Percentiles rank a stretch among this genome's conserved stretches.
phyloP scores from a whole-genome alignment of 768 basidiomycete genomes.

The Sarcodon sp. region DNA sequence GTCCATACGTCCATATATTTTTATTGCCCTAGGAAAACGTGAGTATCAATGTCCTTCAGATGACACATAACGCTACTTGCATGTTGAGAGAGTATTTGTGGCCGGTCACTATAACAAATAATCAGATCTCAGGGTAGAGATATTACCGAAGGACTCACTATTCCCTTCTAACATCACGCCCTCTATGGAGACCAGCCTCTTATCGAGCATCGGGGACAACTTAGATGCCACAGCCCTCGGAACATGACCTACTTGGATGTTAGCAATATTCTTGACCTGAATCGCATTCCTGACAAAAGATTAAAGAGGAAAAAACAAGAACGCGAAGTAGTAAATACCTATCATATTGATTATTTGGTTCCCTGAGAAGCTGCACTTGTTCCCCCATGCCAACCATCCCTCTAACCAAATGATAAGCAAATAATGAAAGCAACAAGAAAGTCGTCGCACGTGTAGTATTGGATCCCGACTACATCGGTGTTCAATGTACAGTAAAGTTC shows the following conservation, averaged over 20 bases:
- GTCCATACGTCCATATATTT: slow-evolving; percentile 58
- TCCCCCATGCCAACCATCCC: slow-evolving; percentile 75
- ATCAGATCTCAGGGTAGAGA: slow-evolving; percentile 1
- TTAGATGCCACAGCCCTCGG: slow-evolving; percentile 43
- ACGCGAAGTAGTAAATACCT: slow-evolving; percentile 21
- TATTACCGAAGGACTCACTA: slow-evolving; percentile 22
- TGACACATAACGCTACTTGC: slow-evolving; percentile 23
- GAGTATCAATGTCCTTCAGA: background rate
- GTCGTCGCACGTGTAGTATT: slow-evolving; percentile 46
- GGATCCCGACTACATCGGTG: slow-evolving; percentile 68
- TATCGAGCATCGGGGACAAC: slow-evolving; percentile 65
- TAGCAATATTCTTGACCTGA: slow-evolving; percentile 68
- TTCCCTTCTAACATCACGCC: slow-evolving; percentile 63
- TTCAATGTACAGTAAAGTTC: slow-evolving; percentile 52
- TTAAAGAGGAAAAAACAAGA: background rate
- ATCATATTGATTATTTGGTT: slow-evolving; percentile 61
- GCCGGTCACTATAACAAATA: slow-evolving; percentile 22
- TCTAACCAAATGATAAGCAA: slow-evolving; percentile 8
- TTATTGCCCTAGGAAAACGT: slow-evolving; percentile 35
- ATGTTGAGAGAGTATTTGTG: slow-evolving; percentile 45
- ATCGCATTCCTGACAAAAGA: slow-evolving; percentile 48
- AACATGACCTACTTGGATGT: slow-evolving; percentile 71
- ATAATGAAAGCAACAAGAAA: background rate
- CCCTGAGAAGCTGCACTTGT: slow-evolving; percentile 53
- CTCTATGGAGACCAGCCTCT: slow-evolving; percentile 50